A percentile compares a stretch with the other conserved stretches of the same genome.
phyloP scores from a whole-genome alignment of 2,329 filamentous ascomycete genomes.

The Tympanopsis confertula region DNA sequence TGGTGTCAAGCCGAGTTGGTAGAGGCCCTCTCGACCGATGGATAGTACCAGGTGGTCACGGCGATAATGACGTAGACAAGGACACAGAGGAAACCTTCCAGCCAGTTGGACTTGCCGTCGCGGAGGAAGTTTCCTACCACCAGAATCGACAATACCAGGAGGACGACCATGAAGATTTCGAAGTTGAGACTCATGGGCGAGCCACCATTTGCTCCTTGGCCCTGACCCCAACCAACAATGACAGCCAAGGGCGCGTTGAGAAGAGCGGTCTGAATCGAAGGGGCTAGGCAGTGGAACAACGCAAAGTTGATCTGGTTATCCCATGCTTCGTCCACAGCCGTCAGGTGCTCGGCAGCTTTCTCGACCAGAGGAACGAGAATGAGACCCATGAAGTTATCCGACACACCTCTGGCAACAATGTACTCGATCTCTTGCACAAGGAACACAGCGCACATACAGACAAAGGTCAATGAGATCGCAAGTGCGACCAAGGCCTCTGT shows the following conservation, averaged over 20 bases:
- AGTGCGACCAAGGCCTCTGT: slow-evolving; percentile 52
- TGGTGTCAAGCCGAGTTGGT: too few relatives aligned
- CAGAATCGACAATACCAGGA: slow-evolving; percentile 63
- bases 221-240: slow-evolving; percentile 58
- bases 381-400: slow-evolving; percentile 30
- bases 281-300: slow-evolving; percentile 60
- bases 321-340: slow-evolving; percentile 60
- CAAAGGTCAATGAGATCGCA: slow-evolving; percentile 39
- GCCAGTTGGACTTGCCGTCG: slow-evolving; percentile 65
- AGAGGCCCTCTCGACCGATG: too few relatives aligned
- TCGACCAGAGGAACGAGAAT: slow-evolving; percentile 59
- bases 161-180: slow-evolving; percentile 64
- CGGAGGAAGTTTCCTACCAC: slow-evolving; percentile 66
- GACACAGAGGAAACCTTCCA: slow-evolving; percentile 62
- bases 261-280: slow-evolving; percentile 64
- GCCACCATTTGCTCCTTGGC: too few relatives aligned
- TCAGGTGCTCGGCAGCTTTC: slow-evolving; percentile 60
- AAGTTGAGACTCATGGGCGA: slow-evolving; percentile 61
- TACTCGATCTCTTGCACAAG: slow-evolving; percentile 54
- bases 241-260: slow-evolving; percentile 65
- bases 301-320: slow-evolving; percentile 59
- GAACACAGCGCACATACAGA: slow-evolving; percentile 54
- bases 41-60: slow-evolving; percentile 31
- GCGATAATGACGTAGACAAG: slow-evolving; percentile 35
- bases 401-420: slow-evolving; percentile 19